Percentiles rank a stretch among this genome's conserved stretches.
phyloP scores from a whole-genome alignment of 352 stramenopile genomes.

The Phytophthora quininea region DNA sequence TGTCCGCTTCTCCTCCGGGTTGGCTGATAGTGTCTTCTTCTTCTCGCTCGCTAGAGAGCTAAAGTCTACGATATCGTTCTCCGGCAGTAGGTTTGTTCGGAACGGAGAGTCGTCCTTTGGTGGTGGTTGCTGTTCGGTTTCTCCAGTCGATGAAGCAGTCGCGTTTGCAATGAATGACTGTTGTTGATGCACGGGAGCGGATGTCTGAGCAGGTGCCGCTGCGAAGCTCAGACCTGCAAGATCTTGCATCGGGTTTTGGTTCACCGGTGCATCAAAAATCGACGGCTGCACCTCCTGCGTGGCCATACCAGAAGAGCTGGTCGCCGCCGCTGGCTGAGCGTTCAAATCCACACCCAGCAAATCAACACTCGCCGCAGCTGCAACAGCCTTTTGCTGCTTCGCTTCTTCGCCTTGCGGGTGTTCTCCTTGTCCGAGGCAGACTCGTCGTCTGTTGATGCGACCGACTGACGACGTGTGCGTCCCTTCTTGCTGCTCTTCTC shows the following conservation, averaged over 20 bases:
- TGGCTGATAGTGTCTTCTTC: constrained; percentile 40
- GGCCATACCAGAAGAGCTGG: constrained; percentile 9
- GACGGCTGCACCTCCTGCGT: constrained; percentile 35
- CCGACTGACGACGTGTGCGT: constrained; percentile 36
- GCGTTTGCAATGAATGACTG: constrained; percentile 13
- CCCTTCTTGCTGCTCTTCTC: constrained; percentile 23
- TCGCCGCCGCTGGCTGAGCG: constrained; percentile 13
- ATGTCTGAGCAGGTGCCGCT: constrained; percentile 17
- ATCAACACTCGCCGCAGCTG: constrained; percentile 40
- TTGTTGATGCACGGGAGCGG: constrained; percentile 11
- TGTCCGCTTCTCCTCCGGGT: constrained; percentile 47
- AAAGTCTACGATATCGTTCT: constrained; percentile 75
- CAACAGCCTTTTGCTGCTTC: constrained; percentile 26
- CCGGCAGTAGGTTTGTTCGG: constrained; percentile 58
- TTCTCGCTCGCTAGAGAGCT: constrained; percentile 58
- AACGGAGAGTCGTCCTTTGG: constrained; percentile 34
- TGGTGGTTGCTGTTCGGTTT: constrained; percentile 15
- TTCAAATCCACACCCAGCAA: constrained; percentile 60
- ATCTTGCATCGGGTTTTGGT: constrained; percentile 54
- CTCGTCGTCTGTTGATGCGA: constrained; percentile 49
- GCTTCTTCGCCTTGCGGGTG: constrained; percentile 41
- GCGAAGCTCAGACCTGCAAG: constrained; percentile 61
- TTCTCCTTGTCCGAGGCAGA: constrained; percentile 47
- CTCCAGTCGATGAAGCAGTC: background rate
- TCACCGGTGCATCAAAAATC: constrained; percentile 43